Evolutionary conservation across 495 filamentous ascomycete genomes (phyloP).

Genomic region (Podospora comata): DNA sequence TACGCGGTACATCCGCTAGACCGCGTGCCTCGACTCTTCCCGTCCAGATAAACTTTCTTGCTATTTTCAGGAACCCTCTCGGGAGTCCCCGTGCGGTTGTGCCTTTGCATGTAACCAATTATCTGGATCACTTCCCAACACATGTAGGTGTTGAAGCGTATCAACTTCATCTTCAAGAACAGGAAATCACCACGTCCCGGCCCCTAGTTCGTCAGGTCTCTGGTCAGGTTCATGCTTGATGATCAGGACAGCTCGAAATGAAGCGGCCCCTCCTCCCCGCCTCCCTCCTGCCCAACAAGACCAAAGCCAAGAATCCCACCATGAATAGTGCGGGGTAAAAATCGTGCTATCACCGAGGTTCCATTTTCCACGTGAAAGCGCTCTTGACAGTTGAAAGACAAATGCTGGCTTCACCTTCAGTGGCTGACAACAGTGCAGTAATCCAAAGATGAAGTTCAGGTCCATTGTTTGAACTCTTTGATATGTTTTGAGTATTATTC

Average conservation of each 20-base stretch:
- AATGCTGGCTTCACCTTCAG: not conserved
- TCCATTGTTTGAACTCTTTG: not conserved
- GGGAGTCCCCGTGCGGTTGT: not conserved
- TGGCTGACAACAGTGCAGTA: too few relatives aligned
- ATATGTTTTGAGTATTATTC: not conserved
- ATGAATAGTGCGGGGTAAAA: not conserved
- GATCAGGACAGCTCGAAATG: not conserved
- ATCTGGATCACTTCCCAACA: not conserved
- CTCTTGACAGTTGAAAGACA: not conserved
- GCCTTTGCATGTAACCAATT: not conserved
- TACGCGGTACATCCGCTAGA: not conserved
- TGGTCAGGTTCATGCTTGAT: not conserved
- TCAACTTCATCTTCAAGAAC: not conserved
- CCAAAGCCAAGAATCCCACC: not conserved
- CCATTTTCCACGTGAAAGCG: not conserved
- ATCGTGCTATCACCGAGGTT: not conserved
- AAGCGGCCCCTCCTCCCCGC: too few relatives aligned
- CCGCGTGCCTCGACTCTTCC: not conserved
- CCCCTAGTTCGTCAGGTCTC: not conserved
- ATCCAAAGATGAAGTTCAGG: not conserved
- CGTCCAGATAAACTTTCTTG: not conserved
- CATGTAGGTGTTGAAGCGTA: not conserved
- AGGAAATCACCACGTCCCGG: not conserved
- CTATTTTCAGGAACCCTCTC: not conserved
- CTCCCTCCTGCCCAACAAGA: not conserved